phyloP scores from a whole-genome alignment of 192 early-diverging fungal genomes.

The Umbelopsis sp. region DNA sequence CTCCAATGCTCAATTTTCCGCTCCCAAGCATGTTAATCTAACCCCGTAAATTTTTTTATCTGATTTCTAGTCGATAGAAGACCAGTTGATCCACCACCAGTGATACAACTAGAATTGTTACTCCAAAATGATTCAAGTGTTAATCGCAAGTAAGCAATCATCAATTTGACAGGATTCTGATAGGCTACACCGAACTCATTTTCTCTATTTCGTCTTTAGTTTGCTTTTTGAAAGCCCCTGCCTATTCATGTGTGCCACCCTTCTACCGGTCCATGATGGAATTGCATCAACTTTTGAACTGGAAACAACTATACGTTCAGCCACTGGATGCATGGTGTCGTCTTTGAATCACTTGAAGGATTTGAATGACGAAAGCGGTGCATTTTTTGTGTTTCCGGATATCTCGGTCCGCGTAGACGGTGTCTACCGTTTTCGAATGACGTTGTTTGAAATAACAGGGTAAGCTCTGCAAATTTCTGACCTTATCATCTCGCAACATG shows the following conservation, averaged over 20 bases:
- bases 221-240: constrained; percentile 68
- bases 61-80: constrained; percentile 62
- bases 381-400: constrained; percentile 96
- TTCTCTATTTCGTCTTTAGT: constrained; percentile 8
- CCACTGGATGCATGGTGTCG: constrained; percentile 89
- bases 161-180: background rate
- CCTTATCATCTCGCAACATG: background rate
- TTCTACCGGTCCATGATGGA: constrained; percentile 73
- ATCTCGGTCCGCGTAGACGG: constrained; percentile 92
- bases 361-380: constrained; percentile 78
- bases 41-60: constrained; percentile 3
- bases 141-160: background rate
- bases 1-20: background rate
- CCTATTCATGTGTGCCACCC: constrained; percentile 90
- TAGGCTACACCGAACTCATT: background rate
- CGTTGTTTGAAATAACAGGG: constrained; percentile 85
- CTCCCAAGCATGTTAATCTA: background rate
- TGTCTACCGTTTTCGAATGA: constrained; percentile 75
- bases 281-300: constrained; percentile 69
- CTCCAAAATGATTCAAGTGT: background rate
- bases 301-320: constrained; percentile 72
- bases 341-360: constrained; percentile 86
- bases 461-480: constrained; percentile 26
- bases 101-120: constrained; percentile 51
- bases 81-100: constrained; percentile 78